Evolutionary conservation across 1,139 yeast species (phyloP), one percentile per base, ranked within the genome.

Genomic region (Protomyces gravidus): DNA sequence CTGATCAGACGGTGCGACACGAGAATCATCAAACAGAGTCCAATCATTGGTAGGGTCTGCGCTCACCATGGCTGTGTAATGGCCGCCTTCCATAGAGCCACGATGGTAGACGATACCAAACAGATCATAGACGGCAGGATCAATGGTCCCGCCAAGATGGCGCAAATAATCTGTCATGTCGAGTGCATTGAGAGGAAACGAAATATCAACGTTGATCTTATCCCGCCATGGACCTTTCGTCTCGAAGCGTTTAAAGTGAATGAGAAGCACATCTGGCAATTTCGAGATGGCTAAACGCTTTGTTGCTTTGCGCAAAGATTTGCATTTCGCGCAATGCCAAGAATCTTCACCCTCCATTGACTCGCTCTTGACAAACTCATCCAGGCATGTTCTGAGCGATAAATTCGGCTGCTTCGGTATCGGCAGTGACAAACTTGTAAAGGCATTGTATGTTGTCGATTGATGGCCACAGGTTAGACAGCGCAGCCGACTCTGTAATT

Each of bases 101-200:
- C 77, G 80, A 72, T 92, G 98, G 67, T 88, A 86, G n/a, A 90
- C 92, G 32, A 90, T 95, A 0, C 86, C 95, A 67, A 84, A 87
- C 39, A 92, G 73, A 65, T 81, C 82, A 71, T 90, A 92, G 36
- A 79, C 75, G 71, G 86, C 89, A 4, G 45, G 19, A 11, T 23
- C 50, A 4, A 6, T 5, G 13, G 48, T n/a, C 6, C 40, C 47
- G 11, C 42, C 28, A 3, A 36, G 26, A n/a, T 66, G 75, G 0
- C 96, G 94, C 96, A 96, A 88, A 69, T 84, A 89, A 30, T 79
- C 74, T 0, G 95, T 87, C 65, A 92, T 73, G 66, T 86, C 87
- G 59, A 90, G 72, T 2, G 75, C 77, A 59, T 65, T 63, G 11
- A 81, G 78, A 0, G 90, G 90, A 67, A 83, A 86, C 3, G 73